Evolutionary conservation across 139 green algal genomes (phyloP).

Genomic region (Micractinium conductrix): DNA sequence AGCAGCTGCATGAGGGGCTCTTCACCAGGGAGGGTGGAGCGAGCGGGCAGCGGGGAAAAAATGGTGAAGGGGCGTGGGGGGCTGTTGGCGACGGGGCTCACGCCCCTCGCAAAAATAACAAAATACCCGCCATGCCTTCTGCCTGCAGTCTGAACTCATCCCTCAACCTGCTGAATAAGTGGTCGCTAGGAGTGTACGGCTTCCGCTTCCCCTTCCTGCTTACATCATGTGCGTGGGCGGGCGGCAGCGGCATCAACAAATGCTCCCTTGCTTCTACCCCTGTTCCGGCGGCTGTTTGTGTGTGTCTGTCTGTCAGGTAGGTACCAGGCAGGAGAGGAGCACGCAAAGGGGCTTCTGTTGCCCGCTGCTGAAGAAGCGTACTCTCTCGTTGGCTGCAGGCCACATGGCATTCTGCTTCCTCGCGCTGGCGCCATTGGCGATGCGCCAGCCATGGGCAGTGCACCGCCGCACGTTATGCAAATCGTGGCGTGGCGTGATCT

Average conservation of each 20-base stretch:
- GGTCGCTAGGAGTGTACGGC: constrained; percentile 15
- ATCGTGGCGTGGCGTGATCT: constrained; percentile 55
- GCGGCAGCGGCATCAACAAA: background rate
- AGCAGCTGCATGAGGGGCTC: too few relatives aligned
- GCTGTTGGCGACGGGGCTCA: too few relatives aligned
- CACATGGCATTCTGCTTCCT: constrained; percentile 68
- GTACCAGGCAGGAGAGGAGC: background rate
- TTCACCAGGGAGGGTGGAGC: too few relatives aligned
- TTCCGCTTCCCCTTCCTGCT: constrained; percentile 19
- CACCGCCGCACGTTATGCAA: constrained; percentile 51
- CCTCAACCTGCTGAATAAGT: constrained; percentile 20
- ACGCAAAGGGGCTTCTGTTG: background rate
- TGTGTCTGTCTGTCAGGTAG: background rate
- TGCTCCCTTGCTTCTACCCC: background rate
- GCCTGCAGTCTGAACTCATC: constrained; percentile 13
- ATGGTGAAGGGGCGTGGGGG: too few relatives aligned
- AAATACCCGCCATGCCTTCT: too few relatives aligned
- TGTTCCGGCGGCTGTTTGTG: background rate
- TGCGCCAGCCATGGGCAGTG: constrained; percentile 19
- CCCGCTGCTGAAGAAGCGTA: background rate
- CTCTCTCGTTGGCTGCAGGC: background rate
- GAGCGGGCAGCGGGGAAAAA: too few relatives aligned
- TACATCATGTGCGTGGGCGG: constrained; percentile 4
- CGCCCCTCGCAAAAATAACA: too few relatives aligned
- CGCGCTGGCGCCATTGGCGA: constrained; percentile 49